Conservation (phyloP, 2,329 filamentous ascomycete genomes). For the Sclerotinia minor region DNA sequence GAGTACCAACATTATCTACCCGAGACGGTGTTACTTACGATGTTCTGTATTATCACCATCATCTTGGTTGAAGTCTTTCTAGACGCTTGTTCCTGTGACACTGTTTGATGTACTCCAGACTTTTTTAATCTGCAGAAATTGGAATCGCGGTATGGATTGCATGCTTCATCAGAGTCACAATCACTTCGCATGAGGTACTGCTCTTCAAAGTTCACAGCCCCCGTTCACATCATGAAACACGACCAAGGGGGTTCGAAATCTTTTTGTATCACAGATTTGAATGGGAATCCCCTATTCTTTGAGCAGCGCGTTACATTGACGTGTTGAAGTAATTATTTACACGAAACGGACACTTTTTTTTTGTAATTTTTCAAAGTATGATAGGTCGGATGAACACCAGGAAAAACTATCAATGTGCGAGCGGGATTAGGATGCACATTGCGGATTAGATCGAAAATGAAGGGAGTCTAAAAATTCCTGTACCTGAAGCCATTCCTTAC, state of each 20-base stretch:
- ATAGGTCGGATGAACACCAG: conserved; percentile 21
- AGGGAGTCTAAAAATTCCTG: conserved; percentile 9
- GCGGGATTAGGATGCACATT: conserved; percentile 3
- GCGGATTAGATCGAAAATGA: conserved; percentile 19
- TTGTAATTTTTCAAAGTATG: background rate
- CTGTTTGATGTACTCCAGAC: conserved; percentile 23
- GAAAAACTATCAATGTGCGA: conserved; percentile 6
- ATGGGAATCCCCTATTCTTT: background rate
- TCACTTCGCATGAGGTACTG: conserved; percentile 11
- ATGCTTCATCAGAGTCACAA: conserved; percentile 23
- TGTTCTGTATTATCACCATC: conserved; percentile 16
- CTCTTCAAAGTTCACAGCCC: background rate
- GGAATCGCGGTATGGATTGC: conserved; percentile 25
- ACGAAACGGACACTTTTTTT: conserved; percentile 3
- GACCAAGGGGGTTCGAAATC: background rate
- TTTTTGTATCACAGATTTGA: background rate
- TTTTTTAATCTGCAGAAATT: conserved; percentile 21
- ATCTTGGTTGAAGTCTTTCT: conserved; percentile 24
- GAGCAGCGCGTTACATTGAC: conserved; percentile 6
- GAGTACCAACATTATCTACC: conserved; percentile 14
- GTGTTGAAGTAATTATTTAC: conserved; percentile 11
- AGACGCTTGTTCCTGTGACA: conserved; percentile 22
- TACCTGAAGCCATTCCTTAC: conserved; percentile 23
- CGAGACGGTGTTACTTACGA: conserved; percentile 21
- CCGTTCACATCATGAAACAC: background rate